phyloP scores from a whole-genome alignment of 495 filamentous ascomycete genomes.

The Penicillium salamii region DNA sequence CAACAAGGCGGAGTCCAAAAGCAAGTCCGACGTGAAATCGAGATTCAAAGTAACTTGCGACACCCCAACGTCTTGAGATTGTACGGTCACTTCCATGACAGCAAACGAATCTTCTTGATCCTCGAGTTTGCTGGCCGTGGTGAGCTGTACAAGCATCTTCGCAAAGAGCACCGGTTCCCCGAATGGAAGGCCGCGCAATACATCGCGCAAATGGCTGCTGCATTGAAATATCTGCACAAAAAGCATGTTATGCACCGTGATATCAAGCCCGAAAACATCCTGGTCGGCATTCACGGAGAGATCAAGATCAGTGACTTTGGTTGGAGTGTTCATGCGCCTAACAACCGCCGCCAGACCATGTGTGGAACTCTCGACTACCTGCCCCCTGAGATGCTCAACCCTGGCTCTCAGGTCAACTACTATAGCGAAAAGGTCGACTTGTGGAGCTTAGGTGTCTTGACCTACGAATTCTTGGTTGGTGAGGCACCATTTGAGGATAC shows the following conservation, averaged over 20 bases:
- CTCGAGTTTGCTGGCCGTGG: constrained; percentile 94
- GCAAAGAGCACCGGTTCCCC: constrained; percentile 81
- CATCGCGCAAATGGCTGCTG: constrained; percentile 97
- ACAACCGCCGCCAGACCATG: constrained; percentile 90
- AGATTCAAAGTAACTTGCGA: constrained; percentile 93
- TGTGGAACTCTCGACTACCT: constrained; percentile 97
- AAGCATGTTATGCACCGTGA: constrained; percentile 99
- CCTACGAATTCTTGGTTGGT: constrained; percentile 93
- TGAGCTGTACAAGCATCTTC: constrained; percentile 95
- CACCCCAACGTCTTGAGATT: constrained; percentile 95
- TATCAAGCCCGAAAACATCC: constrained; percentile 98
- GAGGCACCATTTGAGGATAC: constrained; percentile 97
- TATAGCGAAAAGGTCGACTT: constrained; percentile 96
- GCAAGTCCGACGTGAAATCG: constrained; percentile 94
- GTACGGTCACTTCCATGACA: constrained; percentile 96
- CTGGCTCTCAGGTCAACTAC: constrained; percentile 72
- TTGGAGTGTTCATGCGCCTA: constrained; percentile 97
- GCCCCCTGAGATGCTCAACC: constrained; percentile 94
- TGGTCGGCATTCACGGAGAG: constrained; percentile 95
- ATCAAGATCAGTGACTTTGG: constrained; percentile 99
- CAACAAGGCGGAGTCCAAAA: constrained; percentile 93
- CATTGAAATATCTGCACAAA: constrained; percentile 86
- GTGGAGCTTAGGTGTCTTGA: constrained; percentile 93
- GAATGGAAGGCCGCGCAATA: constrained; percentile 97
- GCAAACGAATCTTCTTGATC: constrained; percentile 92